Conservation (phyloP, 306 rosid genomes). For the Vigna radiata region DNA sequence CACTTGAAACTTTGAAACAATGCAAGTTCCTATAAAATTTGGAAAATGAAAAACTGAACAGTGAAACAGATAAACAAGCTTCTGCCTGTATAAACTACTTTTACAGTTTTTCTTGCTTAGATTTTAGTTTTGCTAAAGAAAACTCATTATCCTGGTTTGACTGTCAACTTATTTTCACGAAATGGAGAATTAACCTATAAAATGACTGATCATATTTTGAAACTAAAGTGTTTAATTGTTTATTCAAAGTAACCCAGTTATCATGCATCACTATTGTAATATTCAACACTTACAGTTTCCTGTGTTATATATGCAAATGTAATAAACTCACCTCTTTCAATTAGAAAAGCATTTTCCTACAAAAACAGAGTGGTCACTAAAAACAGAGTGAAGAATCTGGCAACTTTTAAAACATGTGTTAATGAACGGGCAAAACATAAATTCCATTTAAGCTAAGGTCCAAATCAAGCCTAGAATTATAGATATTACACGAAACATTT, state of each 20-base stretch:
- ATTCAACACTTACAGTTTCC: no score
- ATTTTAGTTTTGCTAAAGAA: conserved; percentile 15
- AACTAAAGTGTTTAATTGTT: neutral
- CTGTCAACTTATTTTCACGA: conserved; percentile 1
- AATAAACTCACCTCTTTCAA: neutral
- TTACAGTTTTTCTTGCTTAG: conserved; percentile 7
- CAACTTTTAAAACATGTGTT: neutral
- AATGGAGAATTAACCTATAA: conserved; percentile 20
- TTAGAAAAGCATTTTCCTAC: neutral
- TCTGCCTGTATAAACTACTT: conserved; percentile 5
- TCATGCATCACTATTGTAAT: no score
- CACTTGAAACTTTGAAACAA: conserved; percentile 7
- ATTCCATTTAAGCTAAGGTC: neutral
- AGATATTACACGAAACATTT: conserved; percentile 19
- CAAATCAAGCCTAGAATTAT: neutral
- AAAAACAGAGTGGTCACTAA: neutral
- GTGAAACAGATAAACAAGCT: conserved; percentile 5
- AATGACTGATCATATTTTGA: conserved; percentile 1
- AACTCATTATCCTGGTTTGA: neutral
- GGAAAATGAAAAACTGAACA: conserved; percentile 26
- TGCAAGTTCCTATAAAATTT: neutral
- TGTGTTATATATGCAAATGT: no score
- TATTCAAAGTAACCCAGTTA: conserved; percentile 1
- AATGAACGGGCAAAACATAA: neutral
- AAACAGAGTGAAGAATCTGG: neutral